Percentiles rank a stretch among this genome's conserved stretches.
These are phyloP conservation scores for Metschnikowia proteae DNA, from an alignment of 805 yeast genomes.

Conservation along the genomic window DNA sequence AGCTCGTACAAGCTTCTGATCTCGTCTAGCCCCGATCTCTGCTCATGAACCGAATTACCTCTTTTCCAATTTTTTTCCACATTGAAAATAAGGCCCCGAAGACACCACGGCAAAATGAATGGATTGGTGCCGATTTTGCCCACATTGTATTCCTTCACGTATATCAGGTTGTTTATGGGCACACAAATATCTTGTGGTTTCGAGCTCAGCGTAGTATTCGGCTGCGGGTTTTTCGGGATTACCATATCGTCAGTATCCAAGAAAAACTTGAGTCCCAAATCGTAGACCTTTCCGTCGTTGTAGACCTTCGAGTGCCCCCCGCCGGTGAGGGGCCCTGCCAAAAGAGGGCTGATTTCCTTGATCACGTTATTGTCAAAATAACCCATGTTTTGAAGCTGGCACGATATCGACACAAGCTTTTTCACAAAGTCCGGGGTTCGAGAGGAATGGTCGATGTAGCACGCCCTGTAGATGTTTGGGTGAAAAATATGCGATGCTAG, in stretches of 20 bases:
- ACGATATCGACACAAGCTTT: slow-evolving; percentile 67
- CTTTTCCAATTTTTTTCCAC: slow-evolving; percentile 42
- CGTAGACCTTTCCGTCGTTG: slow-evolving; percentile 80
- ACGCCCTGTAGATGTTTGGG: slow-evolving; percentile 86
- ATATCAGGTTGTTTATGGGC: slow-evolving; percentile 35
- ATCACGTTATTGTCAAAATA: slow-evolving; percentile 81
- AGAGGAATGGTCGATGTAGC: slow-evolving; percentile 80
- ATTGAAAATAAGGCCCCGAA: slow-evolving; percentile 69
- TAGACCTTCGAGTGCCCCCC: slow-evolving; percentile 92
- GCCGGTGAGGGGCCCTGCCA: slow-evolving; percentile 88
- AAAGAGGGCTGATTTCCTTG: slow-evolving; percentile 61
- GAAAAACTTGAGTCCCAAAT: slow-evolving; percentile 68
- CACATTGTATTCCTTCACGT: slow-evolving; percentile 50
- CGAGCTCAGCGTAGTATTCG: neutral
- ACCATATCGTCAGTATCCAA: slow-evolving; percentile 67
- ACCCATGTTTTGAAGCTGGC: slow-evolving; percentile 73
- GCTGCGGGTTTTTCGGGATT: slow-evolving; percentile 25
- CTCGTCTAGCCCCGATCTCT: slow-evolving; percentile 45
- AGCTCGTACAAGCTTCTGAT: slow-evolving; percentile 59
- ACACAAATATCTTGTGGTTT: slow-evolving; percentile 13
- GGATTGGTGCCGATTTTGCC: slow-evolving; percentile 75
- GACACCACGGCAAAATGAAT: slow-evolving; percentile 86
- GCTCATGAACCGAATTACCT: slow-evolving; percentile 40
- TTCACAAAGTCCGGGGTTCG: slow-evolving; percentile 77
- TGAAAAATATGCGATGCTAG: slow-evolving; percentile 77